Conservation (phyloP, 495 filamentous ascomycete species). For the Geoglossum glabrum region DNA sequence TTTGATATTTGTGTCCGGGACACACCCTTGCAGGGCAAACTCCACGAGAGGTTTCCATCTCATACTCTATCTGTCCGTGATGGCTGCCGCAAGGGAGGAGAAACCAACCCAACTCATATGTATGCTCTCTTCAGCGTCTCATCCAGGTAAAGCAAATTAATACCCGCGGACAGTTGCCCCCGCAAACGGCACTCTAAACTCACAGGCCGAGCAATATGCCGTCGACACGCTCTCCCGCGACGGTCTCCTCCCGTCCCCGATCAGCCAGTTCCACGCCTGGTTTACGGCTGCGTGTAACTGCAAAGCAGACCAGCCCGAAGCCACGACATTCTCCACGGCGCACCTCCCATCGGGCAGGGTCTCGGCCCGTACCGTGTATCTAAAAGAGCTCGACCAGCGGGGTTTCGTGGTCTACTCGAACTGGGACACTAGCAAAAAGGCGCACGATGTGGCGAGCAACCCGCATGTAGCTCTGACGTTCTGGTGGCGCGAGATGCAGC, state of each 20-base stretch:
- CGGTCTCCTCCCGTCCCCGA: slow-evolving; percentile 35
- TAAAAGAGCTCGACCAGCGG: slow-evolving; percentile 44
- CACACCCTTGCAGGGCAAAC: background rate
- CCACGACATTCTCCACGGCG: slow-evolving; percentile 62
- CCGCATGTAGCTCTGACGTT: slow-evolving; percentile 52
- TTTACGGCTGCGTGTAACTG: slow-evolving; percentile 46
- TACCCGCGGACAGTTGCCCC: slow-evolving; percentile 11
- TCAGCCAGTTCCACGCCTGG: slow-evolving; percentile 75
- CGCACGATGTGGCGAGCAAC: slow-evolving; percentile 42
- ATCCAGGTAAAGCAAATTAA: background rate
- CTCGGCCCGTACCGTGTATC: slow-evolving; percentile 68
- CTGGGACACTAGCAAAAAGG: slow-evolving; percentile 59
- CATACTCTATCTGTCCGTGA: background rate
- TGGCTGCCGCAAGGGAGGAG: background rate
- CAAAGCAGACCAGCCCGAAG: slow-evolving; percentile 51
- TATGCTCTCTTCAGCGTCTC: background rate
- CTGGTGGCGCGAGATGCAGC: slow-evolving; percentile 55
- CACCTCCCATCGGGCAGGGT: slow-evolving; percentile 68
- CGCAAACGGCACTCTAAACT: slow-evolving; percentile 14
- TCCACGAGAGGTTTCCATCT: background rate
- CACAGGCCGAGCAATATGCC: slow-evolving; percentile 42
- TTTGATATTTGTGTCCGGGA: background rate
- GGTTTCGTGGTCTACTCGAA: slow-evolving; percentile 92
- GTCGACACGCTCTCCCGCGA: slow-evolving; percentile 30
- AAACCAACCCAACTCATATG: background rate